Evolutionary conservation across 345 rosid species (phyloP), one percentile per base, ranked within the genome.

Genomic region (Salix dunnii): DNA sequence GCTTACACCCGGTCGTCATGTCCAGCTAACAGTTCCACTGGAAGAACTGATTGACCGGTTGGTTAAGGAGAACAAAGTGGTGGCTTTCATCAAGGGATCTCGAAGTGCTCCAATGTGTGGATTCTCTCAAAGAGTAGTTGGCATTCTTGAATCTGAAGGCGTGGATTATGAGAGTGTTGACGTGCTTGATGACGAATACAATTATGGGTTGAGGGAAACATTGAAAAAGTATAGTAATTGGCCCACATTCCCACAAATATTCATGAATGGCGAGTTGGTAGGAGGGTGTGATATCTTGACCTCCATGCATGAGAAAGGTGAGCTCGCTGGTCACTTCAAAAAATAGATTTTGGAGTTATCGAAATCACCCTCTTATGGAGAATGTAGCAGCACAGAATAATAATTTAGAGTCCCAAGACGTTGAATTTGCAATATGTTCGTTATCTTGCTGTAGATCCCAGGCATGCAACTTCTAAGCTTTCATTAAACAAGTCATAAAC

Each of bases 181-280:
- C 66, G 97, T 95, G 81, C 96, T 95, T 4, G 97, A 95, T 49
- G 97, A 94, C 46, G 97, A 93, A 73, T 88, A 84, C 53, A 95
- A 95, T 68, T 67, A 14, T 1, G 97, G 97, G 38, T 84, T 93
- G 84, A 91, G 97, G 78, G 97, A 92, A 80, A 92, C 86, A 17
- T 77, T 95, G 53, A 95, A 95, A 91, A 89, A 73, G 79, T 95
- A 91, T 48, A 95, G 97, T 76, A 95, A 85, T 71, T 91, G 99
- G 99, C 97, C 97, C 18, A 93, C 99, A 42, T 90, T 95, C 77
- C 97, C 97, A 0, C 99, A 93, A 73, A 73, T 93, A 17, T 95
- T 91, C 75, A 90, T 89, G 73, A 82, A 87, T 49, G 99, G 97
- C 5, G 96, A 95, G 72, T 82, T 95, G 81, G 46, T 95, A 7